Percentiles rank a stretch among this genome's conserved stretches.
Conservation (phyloP, 495 filamentous ascomycete genomes). For the Staphylotrichum tortipilum region DNA sequence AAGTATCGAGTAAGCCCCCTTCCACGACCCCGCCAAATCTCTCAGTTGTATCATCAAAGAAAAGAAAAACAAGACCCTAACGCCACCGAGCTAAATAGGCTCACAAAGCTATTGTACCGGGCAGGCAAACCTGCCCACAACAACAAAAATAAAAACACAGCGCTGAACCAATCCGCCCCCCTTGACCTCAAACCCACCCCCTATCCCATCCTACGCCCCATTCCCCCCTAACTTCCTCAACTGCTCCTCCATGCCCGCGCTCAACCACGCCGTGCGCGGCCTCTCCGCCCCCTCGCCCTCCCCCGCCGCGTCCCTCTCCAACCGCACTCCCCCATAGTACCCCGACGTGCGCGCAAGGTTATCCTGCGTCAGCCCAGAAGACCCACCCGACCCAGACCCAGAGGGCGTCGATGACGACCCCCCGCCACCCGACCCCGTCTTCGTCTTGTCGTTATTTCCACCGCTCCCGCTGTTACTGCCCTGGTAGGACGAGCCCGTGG, state of each 20-base stretch:
- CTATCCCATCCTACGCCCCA: too few relatives aligned
- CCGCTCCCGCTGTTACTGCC: too few relatives aligned
- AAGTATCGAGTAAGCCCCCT: not conserved
- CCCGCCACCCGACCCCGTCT: too few relatives aligned
- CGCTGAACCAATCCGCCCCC: not conserved
- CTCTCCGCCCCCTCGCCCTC: not conserved
- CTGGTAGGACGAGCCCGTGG: too few relatives aligned
- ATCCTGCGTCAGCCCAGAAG: not conserved
- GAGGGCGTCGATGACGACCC: too few relatives aligned
- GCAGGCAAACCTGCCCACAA: not conserved
- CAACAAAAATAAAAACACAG: not conserved
- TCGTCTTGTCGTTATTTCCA: too few relatives aligned
- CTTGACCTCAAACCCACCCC: not conserved
- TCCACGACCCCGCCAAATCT: too few relatives aligned
- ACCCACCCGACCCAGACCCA: not conserved
- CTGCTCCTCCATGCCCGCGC: too few relatives aligned
- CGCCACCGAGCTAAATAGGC: too few relatives aligned
- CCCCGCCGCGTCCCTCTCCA: not conserved
- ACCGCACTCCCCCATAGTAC: not conserved
- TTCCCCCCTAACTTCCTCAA: not conserved
- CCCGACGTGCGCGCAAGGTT: not conserved
- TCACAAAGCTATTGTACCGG: not conserved
- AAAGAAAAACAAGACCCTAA: too few relatives aligned
- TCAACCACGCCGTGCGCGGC: too few relatives aligned
- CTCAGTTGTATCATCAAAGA: too few relatives aligned